phyloP scores from a whole-genome alignment of 1,139 yeast species.

The Geotrichum cucujoidarum region DNA sequence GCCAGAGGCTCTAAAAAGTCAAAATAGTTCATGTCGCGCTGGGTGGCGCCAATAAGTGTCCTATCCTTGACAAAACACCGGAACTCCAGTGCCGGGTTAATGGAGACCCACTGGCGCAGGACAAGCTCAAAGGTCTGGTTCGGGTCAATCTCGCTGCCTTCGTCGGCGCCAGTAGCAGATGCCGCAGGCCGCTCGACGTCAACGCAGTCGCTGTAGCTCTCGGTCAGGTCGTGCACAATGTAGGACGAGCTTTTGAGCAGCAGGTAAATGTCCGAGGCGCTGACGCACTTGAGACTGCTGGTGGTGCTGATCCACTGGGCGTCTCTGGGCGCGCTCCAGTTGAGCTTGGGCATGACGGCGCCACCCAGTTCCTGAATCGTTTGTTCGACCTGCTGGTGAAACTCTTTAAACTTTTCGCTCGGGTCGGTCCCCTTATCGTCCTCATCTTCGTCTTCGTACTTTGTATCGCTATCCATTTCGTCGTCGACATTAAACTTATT shows the following conservation, averaged over 20 bases:
- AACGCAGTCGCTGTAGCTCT: constrained; percentile 51
- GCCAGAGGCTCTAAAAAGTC: constrained; percentile 53
- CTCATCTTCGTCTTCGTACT: constrained; percentile 55
- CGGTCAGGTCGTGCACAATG: constrained; percentile 73
- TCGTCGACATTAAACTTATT: constrained; percentile 26
- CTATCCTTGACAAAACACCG: constrained; percentile 70
- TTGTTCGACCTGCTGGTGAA: constrained; percentile 50
- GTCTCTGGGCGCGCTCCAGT: constrained; percentile 97
- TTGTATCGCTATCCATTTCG: constrained; percentile 33
- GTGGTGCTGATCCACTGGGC: constrained; percentile 87
- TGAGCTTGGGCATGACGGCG: constrained; percentile 76
- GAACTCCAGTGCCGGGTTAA: constrained; percentile 88
- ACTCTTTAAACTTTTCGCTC: constrained; percentile 47
- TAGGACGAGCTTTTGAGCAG: constrained; percentile 83
- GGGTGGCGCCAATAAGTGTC: constrained; percentile 66
- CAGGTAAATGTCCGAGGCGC: constrained; percentile 69
- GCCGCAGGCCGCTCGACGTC: constrained; percentile 22
- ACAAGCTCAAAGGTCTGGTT: constrained; percentile 55
- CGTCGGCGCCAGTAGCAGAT: constrained; percentile 12
- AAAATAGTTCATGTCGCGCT: constrained; percentile 80
- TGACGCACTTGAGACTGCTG: constrained; percentile 64
- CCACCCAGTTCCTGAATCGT: constrained; percentile 47
- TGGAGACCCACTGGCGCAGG: constrained; percentile 69
- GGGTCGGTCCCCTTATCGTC: constrained; percentile 39
- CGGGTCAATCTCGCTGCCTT: constrained; percentile 25